Conservation (phyloP, 495 filamentous ascomycete species). For the Astrothelium subdiscretum region DNA sequence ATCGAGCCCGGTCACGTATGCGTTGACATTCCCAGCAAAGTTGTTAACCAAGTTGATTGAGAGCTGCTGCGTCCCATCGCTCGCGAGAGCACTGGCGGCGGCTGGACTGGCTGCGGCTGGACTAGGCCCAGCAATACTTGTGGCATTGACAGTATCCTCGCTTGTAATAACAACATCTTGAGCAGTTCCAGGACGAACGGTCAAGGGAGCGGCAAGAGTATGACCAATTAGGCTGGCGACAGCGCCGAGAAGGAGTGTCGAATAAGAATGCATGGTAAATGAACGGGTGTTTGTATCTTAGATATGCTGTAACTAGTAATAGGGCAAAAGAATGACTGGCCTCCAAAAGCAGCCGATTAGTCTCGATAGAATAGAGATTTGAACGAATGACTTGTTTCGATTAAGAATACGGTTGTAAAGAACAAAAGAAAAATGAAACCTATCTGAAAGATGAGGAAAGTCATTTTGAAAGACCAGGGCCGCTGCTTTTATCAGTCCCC, state of each 20-base stretch:
- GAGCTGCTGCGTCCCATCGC: not conserved
- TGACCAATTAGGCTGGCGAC: not conserved
- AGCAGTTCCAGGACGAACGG: conserved; percentile 9
- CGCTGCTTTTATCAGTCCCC: too few species aligned
- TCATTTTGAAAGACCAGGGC: too few species aligned
- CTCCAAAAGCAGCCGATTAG: not conserved
- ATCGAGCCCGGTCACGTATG: conserved; percentile 32
- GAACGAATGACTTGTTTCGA: not conserved
- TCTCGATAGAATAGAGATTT: not conserved
- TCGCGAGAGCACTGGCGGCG: not conserved
- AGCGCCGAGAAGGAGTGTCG: not conserved
- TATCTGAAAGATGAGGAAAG: not conserved
- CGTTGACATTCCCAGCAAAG: conserved; percentile 27
- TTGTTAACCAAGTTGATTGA: conserved; percentile 30
- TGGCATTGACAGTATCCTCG: conserved; percentile 13
- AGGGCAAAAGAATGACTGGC: not conserved
- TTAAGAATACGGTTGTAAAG: not conserved
- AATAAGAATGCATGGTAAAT: not conserved
- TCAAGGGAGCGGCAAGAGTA: conserved; percentile 4
- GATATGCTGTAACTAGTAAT: too few species aligned
- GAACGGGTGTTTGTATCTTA: not conserved
- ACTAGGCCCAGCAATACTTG: too few species aligned
- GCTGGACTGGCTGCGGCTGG: too few species aligned
- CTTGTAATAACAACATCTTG: conserved; percentile 12
- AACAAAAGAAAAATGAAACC: not conserved